Conservation (phyloP, 2,329 filamentous ascomycete genomes). For the Talaromyces verruculosus region DNA sequence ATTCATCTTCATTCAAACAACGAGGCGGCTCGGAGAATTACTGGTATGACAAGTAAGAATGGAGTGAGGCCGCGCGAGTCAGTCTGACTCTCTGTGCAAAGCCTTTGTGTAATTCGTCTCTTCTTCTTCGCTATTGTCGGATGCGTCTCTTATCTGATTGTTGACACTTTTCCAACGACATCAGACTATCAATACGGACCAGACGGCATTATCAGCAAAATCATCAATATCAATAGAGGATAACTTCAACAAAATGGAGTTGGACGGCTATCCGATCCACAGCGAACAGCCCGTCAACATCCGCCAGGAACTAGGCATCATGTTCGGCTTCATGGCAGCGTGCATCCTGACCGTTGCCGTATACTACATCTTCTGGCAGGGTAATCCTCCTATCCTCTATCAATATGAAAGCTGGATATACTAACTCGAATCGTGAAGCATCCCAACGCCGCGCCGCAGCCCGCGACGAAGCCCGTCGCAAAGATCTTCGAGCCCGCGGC, state of each 20-base stretch:
- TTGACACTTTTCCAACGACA: not conserved
- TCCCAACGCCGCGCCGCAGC: slow-evolving; percentile 29
- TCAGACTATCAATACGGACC: not conserved
- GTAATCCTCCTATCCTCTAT: slow-evolving; percentile 26
- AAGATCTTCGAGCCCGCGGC: slow-evolving; percentile 30
- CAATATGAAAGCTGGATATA: too few species aligned
- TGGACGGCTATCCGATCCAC: not conserved
- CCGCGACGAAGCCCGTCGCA: slow-evolving; percentile 36
- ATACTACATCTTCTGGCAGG: slow-evolving; percentile 39
- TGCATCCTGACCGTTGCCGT: slow-evolving; percentile 35
- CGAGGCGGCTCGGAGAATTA: not conserved
- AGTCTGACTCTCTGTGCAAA: not conserved
- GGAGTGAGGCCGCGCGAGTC: not conserved
- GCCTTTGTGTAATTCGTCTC: not conserved
- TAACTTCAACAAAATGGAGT: slow-evolving; percentile 24
- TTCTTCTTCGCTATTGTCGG: not conserved
- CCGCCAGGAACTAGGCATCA: slow-evolving; percentile 39
- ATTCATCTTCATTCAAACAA: not conserved
- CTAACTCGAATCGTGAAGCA: too few species aligned
- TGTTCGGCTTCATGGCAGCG: slow-evolving; percentile 40
- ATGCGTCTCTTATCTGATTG: not conserved
- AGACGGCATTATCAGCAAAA: not conserved
- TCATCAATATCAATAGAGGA: not conserved
- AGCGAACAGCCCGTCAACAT: slow-evolving; percentile 26
- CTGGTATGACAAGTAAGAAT: not conserved